Conservation (phyloP, 2,329 filamentous ascomycete genomes). For the Oidium heveae region DNA sequence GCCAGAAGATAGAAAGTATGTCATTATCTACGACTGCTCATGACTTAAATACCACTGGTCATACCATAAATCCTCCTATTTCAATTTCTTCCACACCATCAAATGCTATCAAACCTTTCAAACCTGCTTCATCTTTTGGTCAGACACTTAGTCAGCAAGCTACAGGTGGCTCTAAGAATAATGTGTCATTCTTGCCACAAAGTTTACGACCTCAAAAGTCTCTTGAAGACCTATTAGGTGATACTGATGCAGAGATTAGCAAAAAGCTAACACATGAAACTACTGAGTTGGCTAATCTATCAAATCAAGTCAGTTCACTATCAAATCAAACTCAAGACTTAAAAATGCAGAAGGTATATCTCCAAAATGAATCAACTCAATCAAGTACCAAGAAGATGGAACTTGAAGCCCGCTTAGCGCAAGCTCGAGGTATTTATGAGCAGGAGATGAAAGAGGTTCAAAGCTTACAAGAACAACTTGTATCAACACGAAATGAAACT, state of each 20-base stretch:
- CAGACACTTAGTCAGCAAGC: conserved; percentile 52
- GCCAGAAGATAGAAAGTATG: conserved; percentile 53
- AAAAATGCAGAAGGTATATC: conserved; percentile 52
- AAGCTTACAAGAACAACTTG: conserved; percentile 60
- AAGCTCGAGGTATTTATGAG: conserved; percentile 73
- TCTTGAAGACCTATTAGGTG: conserved; percentile 73
- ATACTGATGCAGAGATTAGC: conserved; percentile 68
- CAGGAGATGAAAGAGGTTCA: conserved; percentile 77
- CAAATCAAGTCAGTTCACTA: conserved; percentile 77
- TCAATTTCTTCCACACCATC: conserved; percentile 9
- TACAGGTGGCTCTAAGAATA: conserved; percentile 32
- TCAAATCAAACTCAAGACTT: conserved; percentile 89
- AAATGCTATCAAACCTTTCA: conserved; percentile 55
- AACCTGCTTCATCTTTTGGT: conserved; percentile 81
- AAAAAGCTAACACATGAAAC: conserved; percentile 76
- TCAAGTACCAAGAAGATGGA: conserved; percentile 73
- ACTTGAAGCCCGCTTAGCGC: conserved; percentile 68
- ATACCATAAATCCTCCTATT: conserved; percentile 5
- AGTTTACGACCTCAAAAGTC: conserved; percentile 18
- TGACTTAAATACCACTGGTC: neutral
- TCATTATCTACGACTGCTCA: conserved; percentile 21
- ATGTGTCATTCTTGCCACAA: conserved; percentile 4
- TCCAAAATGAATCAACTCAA: conserved; percentile 62
- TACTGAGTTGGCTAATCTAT: conserved; percentile 79
- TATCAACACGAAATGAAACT: conserved; percentile 50